Evolutionary conservation across 257 asterid species (phyloP).

Genomic region (Penstemon barbatus): DNA sequence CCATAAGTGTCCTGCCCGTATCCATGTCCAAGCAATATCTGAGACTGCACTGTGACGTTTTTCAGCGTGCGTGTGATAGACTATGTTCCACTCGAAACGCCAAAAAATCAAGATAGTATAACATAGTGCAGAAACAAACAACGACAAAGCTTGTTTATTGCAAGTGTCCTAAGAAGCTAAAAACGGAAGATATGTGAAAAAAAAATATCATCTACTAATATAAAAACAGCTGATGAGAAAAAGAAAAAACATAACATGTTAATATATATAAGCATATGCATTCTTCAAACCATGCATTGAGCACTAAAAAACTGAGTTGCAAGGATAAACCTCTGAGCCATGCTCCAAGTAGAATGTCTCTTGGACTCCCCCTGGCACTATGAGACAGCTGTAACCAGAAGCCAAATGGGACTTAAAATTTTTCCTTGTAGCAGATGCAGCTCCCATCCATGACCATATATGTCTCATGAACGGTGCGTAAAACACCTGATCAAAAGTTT

Average conservation of each 20-base stretch:
- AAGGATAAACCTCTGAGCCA: slow-evolving; percentile 73
- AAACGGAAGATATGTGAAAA: slow-evolving; percentile 4
- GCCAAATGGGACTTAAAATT: slow-evolving; percentile 59
- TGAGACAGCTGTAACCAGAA: slow-evolving; percentile 79
- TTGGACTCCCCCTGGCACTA: slow-evolving; percentile 91
- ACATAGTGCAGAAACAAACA: slow-evolving; percentile 2
- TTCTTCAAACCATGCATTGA: slow-evolving; percentile 1
- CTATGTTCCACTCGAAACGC: neutral
- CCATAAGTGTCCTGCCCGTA: no score
- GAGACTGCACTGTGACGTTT: no score
- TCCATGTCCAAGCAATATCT: no score
- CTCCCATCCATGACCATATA: slow-evolving; percentile 94
- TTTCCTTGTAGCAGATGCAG: slow-evolving; percentile 71
- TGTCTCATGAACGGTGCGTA: slow-evolving; percentile 89
- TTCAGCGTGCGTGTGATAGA: no score
- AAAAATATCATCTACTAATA: slow-evolving; percentile 1
- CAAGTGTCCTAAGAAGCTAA: slow-evolving; percentile 11
- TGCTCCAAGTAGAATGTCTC: slow-evolving; percentile 80
- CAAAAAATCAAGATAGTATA: neutral
- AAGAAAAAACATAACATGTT: no score
- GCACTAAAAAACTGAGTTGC: slow-evolving; percentile 14
- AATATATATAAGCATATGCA: neutral
- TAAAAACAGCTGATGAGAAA: slow-evolving; percentile 12
- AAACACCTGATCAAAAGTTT: slow-evolving; percentile 58
- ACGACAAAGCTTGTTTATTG: slow-evolving; percentile 13